These are phyloP conservation scores for Pleoardoris graminearum DNA, from an alignment of 2,329 filamentous ascomycete species.

Conservation along the genomic window DNA sequence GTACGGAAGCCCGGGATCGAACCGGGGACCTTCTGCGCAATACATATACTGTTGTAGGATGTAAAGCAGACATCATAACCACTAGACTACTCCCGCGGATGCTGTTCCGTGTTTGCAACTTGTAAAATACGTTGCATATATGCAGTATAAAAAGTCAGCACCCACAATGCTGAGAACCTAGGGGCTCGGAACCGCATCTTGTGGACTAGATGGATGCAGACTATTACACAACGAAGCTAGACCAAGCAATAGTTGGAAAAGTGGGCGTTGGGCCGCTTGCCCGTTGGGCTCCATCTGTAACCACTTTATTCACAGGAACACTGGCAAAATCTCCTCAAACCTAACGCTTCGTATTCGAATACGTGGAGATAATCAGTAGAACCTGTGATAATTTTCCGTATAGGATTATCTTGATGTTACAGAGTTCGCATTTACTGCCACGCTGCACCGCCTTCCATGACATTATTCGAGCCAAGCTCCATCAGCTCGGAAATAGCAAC, in stretches of 20 bases:
- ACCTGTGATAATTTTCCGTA: no score
- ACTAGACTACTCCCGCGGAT: constrained; percentile 7
- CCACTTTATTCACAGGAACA: no score
- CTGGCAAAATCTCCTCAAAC: no score
- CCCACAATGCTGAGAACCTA: no score
- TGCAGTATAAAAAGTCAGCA: not conserved
- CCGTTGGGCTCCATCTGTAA: no score
- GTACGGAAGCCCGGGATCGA: constrained; percentile 6
- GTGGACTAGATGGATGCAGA: not conserved
- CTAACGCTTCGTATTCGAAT: no score
- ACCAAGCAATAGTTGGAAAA: no score
- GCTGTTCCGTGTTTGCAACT: not conserved
- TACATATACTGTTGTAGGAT: not conserved
- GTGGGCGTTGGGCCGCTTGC: no score
- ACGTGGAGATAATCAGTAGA: no score
- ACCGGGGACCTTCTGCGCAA: constrained; percentile 7
- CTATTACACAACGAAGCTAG: no score
- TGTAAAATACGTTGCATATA: not conserved
- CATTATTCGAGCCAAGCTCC: constrained; percentile 6
- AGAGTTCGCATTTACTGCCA: constrained; percentile 1
- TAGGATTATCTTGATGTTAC: not conserved
- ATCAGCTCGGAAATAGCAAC: constrained; percentile 5
- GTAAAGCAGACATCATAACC: constrained; percentile 6
- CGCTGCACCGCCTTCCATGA: constrained; percentile 12
- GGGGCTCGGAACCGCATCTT: no score